phyloP scores from a whole-genome alignment of 495 filamentous ascomycete species.

The Parathielavia appendiculata region DNA sequence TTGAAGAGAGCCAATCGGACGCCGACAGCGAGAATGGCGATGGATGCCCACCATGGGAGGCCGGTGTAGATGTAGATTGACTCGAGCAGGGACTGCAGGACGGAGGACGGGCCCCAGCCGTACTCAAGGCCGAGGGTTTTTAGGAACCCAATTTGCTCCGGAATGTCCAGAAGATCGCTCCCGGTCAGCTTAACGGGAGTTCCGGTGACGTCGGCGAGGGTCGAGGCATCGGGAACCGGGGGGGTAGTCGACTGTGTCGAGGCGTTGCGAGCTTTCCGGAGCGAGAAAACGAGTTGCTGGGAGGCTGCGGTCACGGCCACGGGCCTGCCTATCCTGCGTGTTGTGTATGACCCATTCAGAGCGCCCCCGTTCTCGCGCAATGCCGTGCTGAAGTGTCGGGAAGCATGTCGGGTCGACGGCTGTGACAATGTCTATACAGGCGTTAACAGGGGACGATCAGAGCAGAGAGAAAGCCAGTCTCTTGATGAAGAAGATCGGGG shows the following conservation, averaged over 20 bases:
- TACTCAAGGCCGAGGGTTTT: constrained; percentile 78
- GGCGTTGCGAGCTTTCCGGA: constrained; percentile 30
- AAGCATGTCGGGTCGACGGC: constrained; percentile 11
- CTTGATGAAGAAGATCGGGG: not conserved
- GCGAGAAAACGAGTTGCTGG: constrained; percentile 14
- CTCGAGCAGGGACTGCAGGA: constrained; percentile 71
- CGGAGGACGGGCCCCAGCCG: constrained; percentile 67
- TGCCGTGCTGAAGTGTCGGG: constrained; percentile 31
- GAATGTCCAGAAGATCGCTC: constrained; percentile 47
- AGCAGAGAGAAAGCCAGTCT: not conserved
- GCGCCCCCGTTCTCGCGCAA: constrained; percentile 16
- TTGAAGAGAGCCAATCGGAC: constrained; percentile 62
- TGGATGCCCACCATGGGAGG: constrained; percentile 76
- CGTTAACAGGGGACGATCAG: constrained; percentile 2
- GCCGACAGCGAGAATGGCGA: constrained; percentile 57
- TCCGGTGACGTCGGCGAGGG: constrained; percentile 15
- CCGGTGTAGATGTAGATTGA: constrained; percentile 69
- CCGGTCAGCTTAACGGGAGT: constrained; percentile 35
- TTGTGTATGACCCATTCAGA: constrained; percentile 8
- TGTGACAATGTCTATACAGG: constrained; percentile 14
- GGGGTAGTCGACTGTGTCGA: constrained; percentile 28
- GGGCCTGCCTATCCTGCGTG: constrained; percentile 23
- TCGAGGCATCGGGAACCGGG: constrained; percentile 9
- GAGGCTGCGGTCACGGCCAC: constrained; percentile 14
- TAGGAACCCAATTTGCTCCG: constrained; percentile 76